Conservation (phyloP, 1,284 basidiomycete genomes). For the Naganishia liquefaciens region DNA sequence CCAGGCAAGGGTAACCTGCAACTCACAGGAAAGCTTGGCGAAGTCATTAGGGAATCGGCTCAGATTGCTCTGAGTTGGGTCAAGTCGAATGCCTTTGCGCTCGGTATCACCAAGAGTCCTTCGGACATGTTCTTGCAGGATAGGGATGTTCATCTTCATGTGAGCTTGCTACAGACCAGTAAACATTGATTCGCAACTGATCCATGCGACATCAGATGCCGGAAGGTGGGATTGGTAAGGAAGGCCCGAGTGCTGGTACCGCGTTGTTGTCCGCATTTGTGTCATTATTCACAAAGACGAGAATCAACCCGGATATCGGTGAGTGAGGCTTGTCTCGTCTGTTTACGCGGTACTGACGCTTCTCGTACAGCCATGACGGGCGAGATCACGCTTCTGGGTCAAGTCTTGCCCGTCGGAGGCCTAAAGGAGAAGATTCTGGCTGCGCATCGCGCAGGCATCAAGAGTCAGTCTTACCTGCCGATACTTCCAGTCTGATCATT, state of each 20-base stretch:
- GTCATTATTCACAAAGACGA: slow-evolving; percentile 80
- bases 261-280: slow-evolving; percentile 90
- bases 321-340: slow-evolving; percentile 42
- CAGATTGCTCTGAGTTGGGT: slow-evolving; percentile 93
- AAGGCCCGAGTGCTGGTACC: slow-evolving; percentile 94
- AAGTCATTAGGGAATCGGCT: slow-evolving; percentile 94
- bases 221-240: slow-evolving; percentile 95
- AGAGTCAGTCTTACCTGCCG: slow-evolving; percentile 58
- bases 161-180: slow-evolving; percentile 29
- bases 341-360: slow-evolving; percentile 2
- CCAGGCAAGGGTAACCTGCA: slow-evolving; percentile 86
- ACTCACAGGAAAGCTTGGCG: slow-evolving; percentile 94
- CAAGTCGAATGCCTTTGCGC: slow-evolving; percentile 81
- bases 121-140: slow-evolving; percentile 78
- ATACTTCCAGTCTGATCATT: background rate
- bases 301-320: slow-evolving; percentile 83
- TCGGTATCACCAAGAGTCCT: slow-evolving; percentile 75
- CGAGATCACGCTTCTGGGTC: slow-evolving; percentile 87
- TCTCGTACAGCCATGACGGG: slow-evolving; percentile 83
- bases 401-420: slow-evolving; percentile 89
- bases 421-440: slow-evolving; percentile 95
- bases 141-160: slow-evolving; percentile 88
- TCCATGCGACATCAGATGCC: slow-evolving; percentile 55
- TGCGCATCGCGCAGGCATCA: slow-evolving; percentile 89
- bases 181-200: slow-evolving; percentile 7